Base-by-base conservation (phyloP, 306 rosid genomes). In the Cucumis cinereus region DNA sequence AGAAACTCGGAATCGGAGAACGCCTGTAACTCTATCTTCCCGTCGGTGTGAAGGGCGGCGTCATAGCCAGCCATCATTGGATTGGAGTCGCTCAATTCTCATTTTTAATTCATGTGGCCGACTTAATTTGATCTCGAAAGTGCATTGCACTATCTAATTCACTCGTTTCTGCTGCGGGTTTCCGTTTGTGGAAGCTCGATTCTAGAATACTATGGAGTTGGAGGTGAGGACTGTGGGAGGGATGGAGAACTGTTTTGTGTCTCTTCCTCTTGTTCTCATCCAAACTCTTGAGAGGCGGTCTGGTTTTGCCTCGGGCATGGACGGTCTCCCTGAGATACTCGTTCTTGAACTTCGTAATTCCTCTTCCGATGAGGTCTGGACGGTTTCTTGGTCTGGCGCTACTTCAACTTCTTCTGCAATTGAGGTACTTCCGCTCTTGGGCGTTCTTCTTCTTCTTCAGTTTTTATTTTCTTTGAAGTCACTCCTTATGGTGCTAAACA, bases 381-480 rank as follows among this genome's bases (percentile, higher is more conserved):
- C 81, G 73, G 89, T 91, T 72, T 87, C 98, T 50, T 93, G 98
- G 98, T 90, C 98, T 38, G 98, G 97, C 47, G 98, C 92, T 80
- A 82, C 95, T 12, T 91, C 98, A 1, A 12, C 88, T 74, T 88
- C 91, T 78, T 76, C 90, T 28, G 84, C 90, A 9, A 89, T 92
- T 19, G 96, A 92, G 95, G 96, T 89, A 19, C 36, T 20, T 58
- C 13, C 8, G 0, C 17, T 64, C 24, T 3, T 1, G n/a, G 28
- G 57, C 33, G 16, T 13, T 49, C 52, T 1, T 35, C 17, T 1
- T 35, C 17, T 13, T 23, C 62, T 75, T 41, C 45, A 12, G 9
- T 53, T 17, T 35, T 19, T 33, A 28, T 79, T 41, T 41, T 17
- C 16, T 47, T 17, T 50, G 1, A 6, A 73, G n/a, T 16, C 58